Base-by-base conservation (phyloP, 176 grass and related monocot species). In the Urochloa ruziziensis region DNA sequence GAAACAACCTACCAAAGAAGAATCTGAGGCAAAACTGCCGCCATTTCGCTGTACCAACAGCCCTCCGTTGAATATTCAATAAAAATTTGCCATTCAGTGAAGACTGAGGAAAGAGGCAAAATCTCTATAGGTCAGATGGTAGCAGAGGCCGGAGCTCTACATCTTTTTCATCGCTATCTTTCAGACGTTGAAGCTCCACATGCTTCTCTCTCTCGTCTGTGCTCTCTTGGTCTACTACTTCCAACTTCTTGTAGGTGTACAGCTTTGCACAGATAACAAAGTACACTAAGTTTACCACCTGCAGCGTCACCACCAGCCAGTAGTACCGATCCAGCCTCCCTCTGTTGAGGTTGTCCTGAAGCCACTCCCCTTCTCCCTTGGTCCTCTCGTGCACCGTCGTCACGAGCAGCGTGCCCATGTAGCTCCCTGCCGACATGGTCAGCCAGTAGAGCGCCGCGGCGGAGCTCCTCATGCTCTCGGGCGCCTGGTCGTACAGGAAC, bases 381-480 rank as follows among this genome's bases (percentile, higher is more conserved):
- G 91, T 95, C 71, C 44, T 87, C 44, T 77, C 70, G 79, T 95
- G 85, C 46, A 98, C 91, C 53, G 87, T 70, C 21, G 79, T 95
- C 62, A 95, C 93, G 29, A 98, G 57, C 25, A 93, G 48, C 14
- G 96, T 95, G 35, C 95, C 95, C 17, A 88, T 29, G 83, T 98
- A 95, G 75, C 88, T 98, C 15, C 95, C 95, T 3, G 85, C 44
- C 1, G 92, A 95, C 65, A 70, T 74, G 2, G 89, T 85, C 4
- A 98, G 87, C 95, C 95, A 98, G 84, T 89, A 98, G 36, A 95
- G 65, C 68, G 95, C 95, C 1, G 89, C 89, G 0, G 95, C 92
- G 0, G 90, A 93, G 82, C 95, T 98, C 34, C 95, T 92, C 60
- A 97, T 97, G 91, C 94, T 94, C 70, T 97, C 94, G 7, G 94